These are phyloP conservation scores for Whalleya microplaca DNA, from an alignment of 2,329 filamentous ascomycete genomes.

Conservation along the genomic window DNA sequence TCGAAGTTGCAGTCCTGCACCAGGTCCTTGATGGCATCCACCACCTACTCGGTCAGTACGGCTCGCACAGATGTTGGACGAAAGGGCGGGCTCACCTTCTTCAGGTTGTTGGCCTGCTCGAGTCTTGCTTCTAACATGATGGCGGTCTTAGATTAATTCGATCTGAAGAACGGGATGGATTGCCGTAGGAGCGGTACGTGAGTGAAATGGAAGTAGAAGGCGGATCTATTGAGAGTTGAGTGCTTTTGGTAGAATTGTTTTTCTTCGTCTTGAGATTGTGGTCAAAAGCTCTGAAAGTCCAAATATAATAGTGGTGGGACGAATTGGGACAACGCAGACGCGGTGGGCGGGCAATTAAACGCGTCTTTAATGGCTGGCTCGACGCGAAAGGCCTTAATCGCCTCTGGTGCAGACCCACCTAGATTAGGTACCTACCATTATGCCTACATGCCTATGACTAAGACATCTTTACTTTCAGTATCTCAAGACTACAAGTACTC, in stretches of 20 bases:
- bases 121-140: constrained; percentile 95
- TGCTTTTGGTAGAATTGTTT: constrained; percentile 2
- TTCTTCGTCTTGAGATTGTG: not conserved
- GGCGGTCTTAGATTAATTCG: constrained; percentile 30
- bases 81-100: constrained; percentile 69
- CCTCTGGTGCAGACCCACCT: not conserved
- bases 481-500: no score
- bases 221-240: not conserved
- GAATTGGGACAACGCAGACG: constrained; percentile 17
- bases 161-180: not conserved
- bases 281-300: not conserved
- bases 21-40: constrained; percentile 98
- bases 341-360: constrained; percentile 16
- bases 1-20: constrained; percentile 99
- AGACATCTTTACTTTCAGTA: no score
- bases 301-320: constrained; percentile 20
- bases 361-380: constrained; percentile 21
- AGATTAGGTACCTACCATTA: not conserved
- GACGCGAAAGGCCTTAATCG: constrained; percentile 19
- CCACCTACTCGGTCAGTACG: constrained; percentile 64
- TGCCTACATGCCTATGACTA: no score
- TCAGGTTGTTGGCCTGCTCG: constrained; percentile 89
- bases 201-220: not conserved
- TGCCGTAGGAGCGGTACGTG: not conserved
- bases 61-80: not conserved